Evolutionary conservation across 129 eudicot species (phyloP).

Genomic region (Flaveria bidentis): DNA sequence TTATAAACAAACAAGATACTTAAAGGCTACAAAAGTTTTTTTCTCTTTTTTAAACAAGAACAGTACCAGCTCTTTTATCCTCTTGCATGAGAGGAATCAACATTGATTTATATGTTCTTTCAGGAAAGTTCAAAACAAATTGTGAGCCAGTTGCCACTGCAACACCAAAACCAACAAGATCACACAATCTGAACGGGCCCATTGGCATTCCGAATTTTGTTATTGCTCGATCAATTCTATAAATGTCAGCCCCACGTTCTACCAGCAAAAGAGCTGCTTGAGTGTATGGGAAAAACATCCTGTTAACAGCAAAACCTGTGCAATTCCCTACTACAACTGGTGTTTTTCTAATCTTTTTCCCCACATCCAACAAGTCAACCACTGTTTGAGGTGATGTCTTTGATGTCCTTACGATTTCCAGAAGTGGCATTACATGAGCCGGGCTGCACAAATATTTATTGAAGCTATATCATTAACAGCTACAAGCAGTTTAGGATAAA

Average conservation of each 20-base stretch:
- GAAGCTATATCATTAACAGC: background rate
- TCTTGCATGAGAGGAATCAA: conserved; percentile 89
- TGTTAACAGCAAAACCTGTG: conserved; percentile 96
- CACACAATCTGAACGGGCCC: conserved; percentile 95
- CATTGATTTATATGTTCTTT: conserved; percentile 81
- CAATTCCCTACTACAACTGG: conserved; percentile 96
- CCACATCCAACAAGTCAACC: conserved; percentile 81
- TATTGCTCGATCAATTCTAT: conserved; percentile 71
- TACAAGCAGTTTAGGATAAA: background rate
- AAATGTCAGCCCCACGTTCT: conserved; percentile 85
- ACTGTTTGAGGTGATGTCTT: conserved; percentile 88
- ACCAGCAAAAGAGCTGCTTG: conserved; percentile 95
- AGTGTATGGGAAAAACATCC: conserved; percentile 95
- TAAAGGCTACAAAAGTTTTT: background rate
- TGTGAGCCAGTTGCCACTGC: conserved; percentile 81
- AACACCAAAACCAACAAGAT: conserved; percentile 98
- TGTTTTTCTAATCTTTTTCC: conserved; percentile 85
- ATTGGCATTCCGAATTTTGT: conserved; percentile 98
- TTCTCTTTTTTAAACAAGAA: background rate
- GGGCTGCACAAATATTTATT: conserved; percentile 58
- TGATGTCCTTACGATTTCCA: conserved; percentile 88
- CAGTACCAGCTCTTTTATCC: conserved; percentile 86
- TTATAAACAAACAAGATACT: conserved; percentile 2
- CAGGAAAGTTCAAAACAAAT: conserved; percentile 71
- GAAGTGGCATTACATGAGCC: conserved; percentile 96